These are phyloP conservation scores for Agarophyton chilense DNA, from an alignment of 23 red algal genomes.

Conservation along the genomic window DNA sequence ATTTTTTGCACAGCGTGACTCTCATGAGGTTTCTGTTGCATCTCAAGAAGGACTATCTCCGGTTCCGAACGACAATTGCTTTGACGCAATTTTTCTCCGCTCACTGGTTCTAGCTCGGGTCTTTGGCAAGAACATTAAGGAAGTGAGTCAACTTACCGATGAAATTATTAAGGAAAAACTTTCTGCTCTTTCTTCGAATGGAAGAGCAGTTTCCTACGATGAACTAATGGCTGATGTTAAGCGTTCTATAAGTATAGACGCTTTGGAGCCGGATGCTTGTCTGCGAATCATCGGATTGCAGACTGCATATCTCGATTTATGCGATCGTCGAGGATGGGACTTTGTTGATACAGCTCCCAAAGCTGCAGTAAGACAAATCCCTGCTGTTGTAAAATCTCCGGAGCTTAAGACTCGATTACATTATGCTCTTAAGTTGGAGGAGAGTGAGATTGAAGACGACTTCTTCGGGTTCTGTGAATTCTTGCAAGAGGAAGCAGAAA, in stretches of 20 bases:
- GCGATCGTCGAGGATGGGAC: neutral
- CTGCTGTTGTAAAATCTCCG: neutral
- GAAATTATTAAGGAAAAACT: neutral
- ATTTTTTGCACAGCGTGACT: neutral
- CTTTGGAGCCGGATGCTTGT: neutral
- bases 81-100: neutral
- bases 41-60: neutral
- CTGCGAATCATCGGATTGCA: neutral
- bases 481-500: too few species aligned
- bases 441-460: too few species aligned
- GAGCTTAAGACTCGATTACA: neutral
- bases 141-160: neutral
- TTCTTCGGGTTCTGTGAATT: too few species aligned
- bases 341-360: neutral
- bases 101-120: neutral
- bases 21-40: neutral
- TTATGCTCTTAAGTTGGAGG: neutral
- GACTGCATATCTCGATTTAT: neutral
- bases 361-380: neutral
- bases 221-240: neutral
- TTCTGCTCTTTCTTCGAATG: neutral
- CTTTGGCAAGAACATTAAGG: neutral
- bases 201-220: neutral
- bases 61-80: neutral
- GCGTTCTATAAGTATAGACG: neutral